Base-by-base conservation (phyloP, 139 green algal genomes). In the Haematococcus lacustris region DNA sequence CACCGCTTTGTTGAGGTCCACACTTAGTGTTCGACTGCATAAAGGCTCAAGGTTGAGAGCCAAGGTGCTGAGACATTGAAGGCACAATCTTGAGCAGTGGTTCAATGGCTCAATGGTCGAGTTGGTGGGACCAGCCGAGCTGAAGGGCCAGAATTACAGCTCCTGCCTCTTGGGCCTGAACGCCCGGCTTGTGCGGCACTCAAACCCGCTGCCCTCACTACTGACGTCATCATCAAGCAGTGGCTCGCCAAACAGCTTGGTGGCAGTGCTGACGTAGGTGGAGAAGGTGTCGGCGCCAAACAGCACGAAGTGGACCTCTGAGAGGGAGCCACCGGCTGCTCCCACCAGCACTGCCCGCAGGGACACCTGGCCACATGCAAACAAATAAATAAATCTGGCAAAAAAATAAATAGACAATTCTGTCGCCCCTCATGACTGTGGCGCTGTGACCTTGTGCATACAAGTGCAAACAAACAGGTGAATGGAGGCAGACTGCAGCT, bases 281-380 rank as follows among this genome's bases (percentile, higher is more conserved):
- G 79, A 67, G 39, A 81, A 83, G 17, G 72, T 75, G 26, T 63
- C 33, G 4, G 61, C 30, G 25, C 73, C 77, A 71, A 90, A 89
- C 65, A 96, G 77, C 43, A 93, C 79, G 76, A 93, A 96, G 66
- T 88, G 79, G 0, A 94, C 76, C 69, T 94, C 86, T 35, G 73
- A 37, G 26, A 94, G 34, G 0, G 38, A 51, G 21, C 85, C 84
- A 28, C 83, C 76, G 32, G 76, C 57, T n/a, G n/a, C n/a, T n/a
- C n/a, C n/a, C 43, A 84, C 66, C n/a, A 63, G 70, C n/a, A 88
- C 76, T 0, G 82, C 75, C 4, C 35, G 57, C 9, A 90, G 39
- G 3, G 77, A 82, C 2, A 86, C 76, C 78, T 86, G 62, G 51
- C 40, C 13, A 75, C 73, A 51, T 68, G 21, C 4, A n/a, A n/a